A percentile compares a stretch with the other conserved stretches of the same genome.
Conservation (phyloP, 129 eudicot genomes). For the Dittrichia graveolens region DNA sequence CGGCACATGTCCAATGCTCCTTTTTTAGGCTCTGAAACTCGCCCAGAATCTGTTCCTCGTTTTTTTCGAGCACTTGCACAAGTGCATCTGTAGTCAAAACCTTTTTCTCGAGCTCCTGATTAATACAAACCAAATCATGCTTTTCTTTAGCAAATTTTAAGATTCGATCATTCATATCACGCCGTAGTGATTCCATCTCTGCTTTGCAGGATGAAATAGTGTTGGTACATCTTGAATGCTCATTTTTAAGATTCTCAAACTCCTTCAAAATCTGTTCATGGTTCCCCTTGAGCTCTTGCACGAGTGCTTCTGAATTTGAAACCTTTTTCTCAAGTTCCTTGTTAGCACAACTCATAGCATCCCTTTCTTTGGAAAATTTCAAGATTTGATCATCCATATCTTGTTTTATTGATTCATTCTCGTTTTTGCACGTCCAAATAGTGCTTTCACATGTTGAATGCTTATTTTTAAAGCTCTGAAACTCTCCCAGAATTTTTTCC, state of each 20-base stretch:
- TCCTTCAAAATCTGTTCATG: constrained; percentile 17
- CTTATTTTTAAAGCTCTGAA: constrained; percentile 25
- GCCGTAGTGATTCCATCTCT: neutral
- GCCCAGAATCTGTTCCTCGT: constrained; percentile 32
- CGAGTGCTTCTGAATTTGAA: constrained; percentile 56
- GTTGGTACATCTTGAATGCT: constrained; percentile 9
- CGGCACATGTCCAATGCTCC: constrained; percentile 67
- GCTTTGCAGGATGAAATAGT: constrained; percentile 16
- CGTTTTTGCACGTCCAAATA: constrained; percentile 9
- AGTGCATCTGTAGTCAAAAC: constrained; percentile 41
- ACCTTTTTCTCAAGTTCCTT: constrained; percentile 77
- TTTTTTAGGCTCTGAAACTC: constrained; percentile 60
- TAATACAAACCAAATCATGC: constrained; percentile 19
- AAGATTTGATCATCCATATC: constrained; percentile 25
- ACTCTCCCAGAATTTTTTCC: constrained; percentile 26
- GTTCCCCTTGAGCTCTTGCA: constrained; percentile 29
- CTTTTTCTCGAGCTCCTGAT: constrained; percentile 22
- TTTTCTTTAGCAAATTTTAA: constrained; percentile 17
- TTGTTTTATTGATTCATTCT: constrained; percentile 11
- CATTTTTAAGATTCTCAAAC: constrained; percentile 17
- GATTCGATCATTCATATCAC: constrained; percentile 17
- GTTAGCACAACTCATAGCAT: constrained; percentile 45
- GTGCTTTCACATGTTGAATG: constrained; percentile 23
- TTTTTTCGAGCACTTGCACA: constrained; percentile 79
- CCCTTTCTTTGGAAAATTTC: constrained; percentile 24